Evolutionary conservation across 768 basidiomycete species (phyloP).

Genomic region (Termitomyces sp.): DNA sequence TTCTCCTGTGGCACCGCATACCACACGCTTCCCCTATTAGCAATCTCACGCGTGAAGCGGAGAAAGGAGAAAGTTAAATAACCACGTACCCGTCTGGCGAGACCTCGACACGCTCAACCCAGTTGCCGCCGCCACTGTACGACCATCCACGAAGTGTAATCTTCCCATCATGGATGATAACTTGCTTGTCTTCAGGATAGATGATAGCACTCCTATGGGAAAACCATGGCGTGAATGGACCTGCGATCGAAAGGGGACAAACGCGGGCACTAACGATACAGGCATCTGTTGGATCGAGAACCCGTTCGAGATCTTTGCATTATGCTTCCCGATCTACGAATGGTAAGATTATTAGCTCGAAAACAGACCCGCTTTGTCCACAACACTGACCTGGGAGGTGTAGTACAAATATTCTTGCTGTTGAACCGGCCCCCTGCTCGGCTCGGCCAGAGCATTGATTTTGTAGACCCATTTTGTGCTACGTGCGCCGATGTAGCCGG

Average conservation of each 20-base stretch:
- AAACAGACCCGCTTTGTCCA: background rate
- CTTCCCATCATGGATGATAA: constrained; percentile 47
- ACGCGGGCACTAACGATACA: constrained; percentile 43
- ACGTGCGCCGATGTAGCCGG: constrained; percentile 55
- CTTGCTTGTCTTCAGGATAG: constrained; percentile 40
- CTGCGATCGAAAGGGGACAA: background rate
- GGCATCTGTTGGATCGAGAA: constrained; percentile 61
- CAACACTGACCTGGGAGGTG: constrained; percentile 38
- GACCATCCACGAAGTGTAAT: constrained; percentile 44
- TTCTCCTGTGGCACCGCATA: constrained; percentile 44
- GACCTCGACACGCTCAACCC: constrained; percentile 57
- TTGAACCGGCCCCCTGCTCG: constrained; percentile 53
- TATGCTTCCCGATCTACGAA: constrained; percentile 50
- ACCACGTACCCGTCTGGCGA: constrained; percentile 43
- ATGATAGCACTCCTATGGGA: constrained; percentile 47
- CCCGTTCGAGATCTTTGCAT: constrained; percentile 49
- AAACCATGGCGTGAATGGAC: background rate
- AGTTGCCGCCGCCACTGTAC: constrained; percentile 49
- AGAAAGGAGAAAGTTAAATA: background rate
- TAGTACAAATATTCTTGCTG: constrained; percentile 54
- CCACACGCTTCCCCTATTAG: constrained; percentile 46
- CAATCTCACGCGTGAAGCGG: background rate
- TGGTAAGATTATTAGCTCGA: background rate
- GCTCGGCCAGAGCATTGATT: constrained; percentile 48
- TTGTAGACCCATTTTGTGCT: constrained; percentile 54